A percentile compares a stretch with the other conserved stretches of the same genome.
phyloP scores from a whole-genome alignment of 495 filamentous ascomycete genomes.

The Apodospora peruviana region DNA sequence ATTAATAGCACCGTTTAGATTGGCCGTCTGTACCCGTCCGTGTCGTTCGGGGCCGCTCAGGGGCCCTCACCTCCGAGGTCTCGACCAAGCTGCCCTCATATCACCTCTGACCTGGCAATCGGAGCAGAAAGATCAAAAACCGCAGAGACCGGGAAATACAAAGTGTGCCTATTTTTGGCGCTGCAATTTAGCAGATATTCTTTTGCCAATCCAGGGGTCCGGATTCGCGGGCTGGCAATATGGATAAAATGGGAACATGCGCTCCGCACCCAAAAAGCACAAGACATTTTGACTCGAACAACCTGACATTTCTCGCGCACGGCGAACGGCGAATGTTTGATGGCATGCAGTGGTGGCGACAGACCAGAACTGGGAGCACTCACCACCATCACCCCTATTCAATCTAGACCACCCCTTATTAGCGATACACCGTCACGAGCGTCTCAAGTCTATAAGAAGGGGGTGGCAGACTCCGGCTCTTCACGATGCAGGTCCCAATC shows the following conservation, averaged over 20 bases:
- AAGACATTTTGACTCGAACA: constrained; percentile 8
- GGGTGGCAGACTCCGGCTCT: neutral
- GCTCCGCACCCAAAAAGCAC: no score
- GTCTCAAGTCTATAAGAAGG: constrained; percentile 2
- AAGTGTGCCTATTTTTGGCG: constrained; percentile 16
- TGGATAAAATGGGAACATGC: constrained; percentile 27
- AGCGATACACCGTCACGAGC: no score
- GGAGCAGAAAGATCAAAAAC: constrained; percentile 1
- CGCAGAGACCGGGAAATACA: constrained; percentile 3
- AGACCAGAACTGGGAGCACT: neutral
- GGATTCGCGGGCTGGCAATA: constrained; percentile 24
- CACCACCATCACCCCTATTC: constrained; percentile 1
- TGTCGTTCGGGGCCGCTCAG: no score
- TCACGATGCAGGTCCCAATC: neutral
- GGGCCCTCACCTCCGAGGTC: no score
- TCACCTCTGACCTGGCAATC: neutral
- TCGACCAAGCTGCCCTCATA: no score
- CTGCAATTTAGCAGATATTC: constrained; percentile 5
- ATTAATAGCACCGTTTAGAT: no score
- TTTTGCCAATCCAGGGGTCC: constrained; percentile 33
- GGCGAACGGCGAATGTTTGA: no score
- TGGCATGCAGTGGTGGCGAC: constrained; percentile 1
- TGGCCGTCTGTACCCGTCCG: no score
- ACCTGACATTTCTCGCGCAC: constrained; percentile 8
- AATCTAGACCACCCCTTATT: no score